Conservation (phyloP, 179 eudicot genomes). For the Beta lomatogona region DNA sequence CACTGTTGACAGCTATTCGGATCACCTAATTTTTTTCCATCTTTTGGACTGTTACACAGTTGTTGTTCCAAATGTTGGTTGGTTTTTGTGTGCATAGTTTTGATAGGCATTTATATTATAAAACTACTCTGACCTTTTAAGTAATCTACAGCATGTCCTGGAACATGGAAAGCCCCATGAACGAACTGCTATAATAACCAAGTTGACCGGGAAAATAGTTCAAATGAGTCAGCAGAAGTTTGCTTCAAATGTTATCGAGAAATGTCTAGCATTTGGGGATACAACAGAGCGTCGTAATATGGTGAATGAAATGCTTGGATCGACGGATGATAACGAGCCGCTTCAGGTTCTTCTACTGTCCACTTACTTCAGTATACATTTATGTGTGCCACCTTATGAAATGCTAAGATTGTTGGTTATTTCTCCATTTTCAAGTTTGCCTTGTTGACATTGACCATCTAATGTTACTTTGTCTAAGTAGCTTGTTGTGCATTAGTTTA, state of each 20-base stretch:
- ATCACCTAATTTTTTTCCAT: background rate
- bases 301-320: constrained; percentile 90
- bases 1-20: background rate
- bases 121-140: constrained; percentile 2
- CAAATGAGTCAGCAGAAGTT: constrained; percentile 99
- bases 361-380: background rate
- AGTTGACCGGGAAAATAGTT: constrained; percentile 83
- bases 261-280: constrained; percentile 82
- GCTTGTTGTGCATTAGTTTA: background rate
- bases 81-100: background rate
- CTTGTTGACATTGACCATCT: background rate
- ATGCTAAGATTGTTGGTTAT: background rate
- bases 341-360: constrained; percentile 67
- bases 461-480: background rate
- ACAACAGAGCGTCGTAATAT: constrained; percentile 65
- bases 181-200: constrained; percentile 69
- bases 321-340: constrained; percentile 89
- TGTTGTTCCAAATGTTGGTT: too few relatives aligned
- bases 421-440: background rate
- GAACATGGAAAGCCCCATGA: constrained; percentile 92
- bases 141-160: constrained; percentile 69
- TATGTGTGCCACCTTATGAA: background rate
- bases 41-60: too few relatives aligned
- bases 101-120: background rate
- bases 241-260: constrained; percentile 95